Percentiles rank a stretch among this genome's conserved stretches.
phyloP scores from a whole-genome alignment of 73 alveolate genomes.

The Uronychia binucleata region DNA sequence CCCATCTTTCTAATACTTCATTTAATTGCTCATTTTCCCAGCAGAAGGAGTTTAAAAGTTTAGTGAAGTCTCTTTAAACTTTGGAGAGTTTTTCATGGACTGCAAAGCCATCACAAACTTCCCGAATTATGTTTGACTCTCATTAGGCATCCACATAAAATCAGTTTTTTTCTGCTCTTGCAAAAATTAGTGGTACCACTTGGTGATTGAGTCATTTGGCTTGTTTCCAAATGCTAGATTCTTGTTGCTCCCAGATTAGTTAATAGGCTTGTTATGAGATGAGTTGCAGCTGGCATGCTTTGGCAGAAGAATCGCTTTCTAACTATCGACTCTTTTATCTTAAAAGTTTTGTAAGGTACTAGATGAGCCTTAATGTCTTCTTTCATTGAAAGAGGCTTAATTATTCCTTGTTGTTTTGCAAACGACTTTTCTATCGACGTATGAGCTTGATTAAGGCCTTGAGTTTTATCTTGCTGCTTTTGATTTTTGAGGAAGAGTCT shows the following conservation, averaged over 20 bases:
- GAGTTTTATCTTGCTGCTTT: neutral
- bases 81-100: neutral
- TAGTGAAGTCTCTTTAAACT: neutral
- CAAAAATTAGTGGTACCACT: neutral
- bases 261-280: neutral
- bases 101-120: neutral
- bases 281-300: neutral
- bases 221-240: neutral
- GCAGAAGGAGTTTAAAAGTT: neutral
- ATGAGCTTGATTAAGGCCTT: neutral
- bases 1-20: neutral
- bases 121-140: neutral
- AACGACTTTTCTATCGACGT: neutral
- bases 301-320: too few species aligned
- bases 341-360: neutral
- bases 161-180: neutral
- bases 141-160: neutral
- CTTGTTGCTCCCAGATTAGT: neutral
- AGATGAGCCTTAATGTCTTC: neutral
- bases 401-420: neutral
- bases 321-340: too few species aligned
- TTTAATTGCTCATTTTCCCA: neutral
- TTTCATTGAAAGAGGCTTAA: neutral
- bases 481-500: neutral
- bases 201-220: neutral